phyloP scores from a whole-genome alignment of 768 basidiomycete species.

The Lactifluus subvellereus region DNA sequence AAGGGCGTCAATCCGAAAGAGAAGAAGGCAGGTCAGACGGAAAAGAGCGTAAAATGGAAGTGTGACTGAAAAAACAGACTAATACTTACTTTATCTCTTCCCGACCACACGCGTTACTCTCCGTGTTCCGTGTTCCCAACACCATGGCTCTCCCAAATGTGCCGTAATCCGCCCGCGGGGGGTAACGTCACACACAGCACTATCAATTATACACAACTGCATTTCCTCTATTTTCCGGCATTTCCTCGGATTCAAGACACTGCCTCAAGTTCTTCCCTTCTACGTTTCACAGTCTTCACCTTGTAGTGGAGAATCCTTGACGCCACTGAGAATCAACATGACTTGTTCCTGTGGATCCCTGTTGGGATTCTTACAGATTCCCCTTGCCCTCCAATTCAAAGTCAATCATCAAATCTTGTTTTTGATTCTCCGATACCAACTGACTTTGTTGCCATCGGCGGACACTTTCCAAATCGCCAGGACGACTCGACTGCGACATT shows the following conservation, averaged over 20 bases:
- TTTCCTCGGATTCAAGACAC: not conserved
- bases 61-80: constrained; percentile 4
- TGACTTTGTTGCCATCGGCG: not conserved
- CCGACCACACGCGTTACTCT: not conserved
- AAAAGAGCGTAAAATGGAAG: constrained; percentile 11
- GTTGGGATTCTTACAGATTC: not conserved
- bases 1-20: constrained; percentile 15
- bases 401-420: not conserved
- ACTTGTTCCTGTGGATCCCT: constrained; percentile 2
- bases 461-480: not conserved
- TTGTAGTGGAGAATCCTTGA: not conserved
- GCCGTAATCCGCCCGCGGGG: not conserved
- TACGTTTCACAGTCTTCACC: not conserved
- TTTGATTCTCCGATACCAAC: not conserved
- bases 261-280: not conserved
- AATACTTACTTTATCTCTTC: constrained; percentile 12
- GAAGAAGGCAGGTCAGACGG: not conserved
- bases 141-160: not conserved
- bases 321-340: not conserved
- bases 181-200: constrained; percentile 1
- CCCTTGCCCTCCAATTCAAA: not conserved
- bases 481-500: not conserved
- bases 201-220: not conserved
- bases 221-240: not conserved
- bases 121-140: not conserved